Base-by-base conservation (phyloP, 2,329 filamentous ascomycete species). In the Botryosphaeria agaves region DNA sequence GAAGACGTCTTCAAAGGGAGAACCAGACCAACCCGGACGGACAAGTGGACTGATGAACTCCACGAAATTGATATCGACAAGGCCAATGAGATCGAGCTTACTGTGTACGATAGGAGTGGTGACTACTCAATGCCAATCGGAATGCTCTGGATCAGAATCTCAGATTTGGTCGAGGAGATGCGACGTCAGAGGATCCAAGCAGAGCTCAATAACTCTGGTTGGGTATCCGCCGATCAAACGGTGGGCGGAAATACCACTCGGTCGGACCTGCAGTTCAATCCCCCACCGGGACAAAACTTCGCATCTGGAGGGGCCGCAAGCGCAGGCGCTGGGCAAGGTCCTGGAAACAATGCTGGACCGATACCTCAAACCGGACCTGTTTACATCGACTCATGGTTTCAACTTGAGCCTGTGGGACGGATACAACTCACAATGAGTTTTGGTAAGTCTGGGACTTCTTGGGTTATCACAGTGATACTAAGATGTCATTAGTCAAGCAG, bases 201-300 rank as follows among this genome's bases (percentile, higher is more conserved):
- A 9, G 89, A 98, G 49, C 81, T 94, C 50, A 92, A 85, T 52
- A 80, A 76, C 46, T 84, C 82, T 26, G 89, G 87, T 31, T 98
- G 89, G 89, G 87, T 94, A 31, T 93, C 89, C 39, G 89, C 89
- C 31, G 89, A 95, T 52, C 81, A 87, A 48, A 92, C 95, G 81
- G 80, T 72, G 28, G 73, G 70, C 38, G 62, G 64, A 34, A 52
- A 59, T 25, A 48, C 55, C 14, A 39, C 47, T 31, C 61, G 62
- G 36, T 60, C 64, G 14, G 65, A 71, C 37, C 41, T 67, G 28
- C 63, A 68, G 34, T 69, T 70, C 39, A 57, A 63, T 20, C 56
- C 59, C 28, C 62, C 60, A 14, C 60, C 61, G 5, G 54, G 49
- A 20, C 52, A 56, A 21, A 47, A 46, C 30, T 50, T 49, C 31